A percentile compares a stretch with the other conserved stretches of the same genome.
Evolutionary conservation across 2,329 filamentous ascomycete species (phyloP).

Genomic region (Phoma sp.): DNA sequence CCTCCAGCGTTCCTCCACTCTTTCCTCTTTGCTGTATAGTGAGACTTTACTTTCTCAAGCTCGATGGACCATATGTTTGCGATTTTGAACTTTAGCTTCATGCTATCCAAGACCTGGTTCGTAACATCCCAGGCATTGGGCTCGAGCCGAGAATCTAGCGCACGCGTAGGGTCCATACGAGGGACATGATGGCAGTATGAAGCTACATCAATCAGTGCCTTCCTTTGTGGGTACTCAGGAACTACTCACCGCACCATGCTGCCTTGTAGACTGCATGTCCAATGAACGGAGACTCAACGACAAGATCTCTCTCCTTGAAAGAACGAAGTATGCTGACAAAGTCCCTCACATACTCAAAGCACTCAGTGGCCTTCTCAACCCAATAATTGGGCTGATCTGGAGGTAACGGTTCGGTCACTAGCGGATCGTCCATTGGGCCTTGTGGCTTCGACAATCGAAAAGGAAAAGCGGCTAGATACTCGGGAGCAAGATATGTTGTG

Average conservation of each 20-base stretch:
- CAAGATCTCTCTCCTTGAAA: conserved; percentile 65
- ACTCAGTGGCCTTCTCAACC: conserved; percentile 66
- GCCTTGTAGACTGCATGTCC: conserved; percentile 73
- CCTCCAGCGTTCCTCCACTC: conserved; percentile 25
- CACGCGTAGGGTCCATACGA: conserved; percentile 68
- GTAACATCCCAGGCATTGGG: conserved; percentile 28
- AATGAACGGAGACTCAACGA: conserved; percentile 73
- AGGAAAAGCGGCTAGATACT: conserved; percentile 70
- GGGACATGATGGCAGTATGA: conserved; percentile 73
- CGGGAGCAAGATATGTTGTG: conserved; percentile 71
- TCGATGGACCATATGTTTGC: conserved; percentile 21
- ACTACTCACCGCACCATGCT: conserved; percentile 62
- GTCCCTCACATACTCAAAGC: conserved; percentile 69
- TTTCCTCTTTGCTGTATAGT: conserved; percentile 19
- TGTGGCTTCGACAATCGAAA: conserved; percentile 62
- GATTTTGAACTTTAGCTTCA: conserved; percentile 25
- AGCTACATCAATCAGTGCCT: conserved; percentile 42
- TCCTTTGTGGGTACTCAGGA: neutral
- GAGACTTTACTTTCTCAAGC: conserved; percentile 16
- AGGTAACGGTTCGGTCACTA: conserved; percentile 56
- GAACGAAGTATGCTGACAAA: conserved; percentile 71
- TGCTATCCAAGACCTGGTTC: conserved; percentile 24
- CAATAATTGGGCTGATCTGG: conserved; percentile 58
- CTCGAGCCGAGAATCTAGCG: conserved; percentile 51
- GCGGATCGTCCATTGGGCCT: conserved; percentile 67